A percentile compares a stretch with the other conserved stretches of the same genome.
These are phyloP conservation scores for Fusarium sp. DNA, from an alignment of 2,329 filamentous ascomycete species.

Conservation along the genomic window DNA sequence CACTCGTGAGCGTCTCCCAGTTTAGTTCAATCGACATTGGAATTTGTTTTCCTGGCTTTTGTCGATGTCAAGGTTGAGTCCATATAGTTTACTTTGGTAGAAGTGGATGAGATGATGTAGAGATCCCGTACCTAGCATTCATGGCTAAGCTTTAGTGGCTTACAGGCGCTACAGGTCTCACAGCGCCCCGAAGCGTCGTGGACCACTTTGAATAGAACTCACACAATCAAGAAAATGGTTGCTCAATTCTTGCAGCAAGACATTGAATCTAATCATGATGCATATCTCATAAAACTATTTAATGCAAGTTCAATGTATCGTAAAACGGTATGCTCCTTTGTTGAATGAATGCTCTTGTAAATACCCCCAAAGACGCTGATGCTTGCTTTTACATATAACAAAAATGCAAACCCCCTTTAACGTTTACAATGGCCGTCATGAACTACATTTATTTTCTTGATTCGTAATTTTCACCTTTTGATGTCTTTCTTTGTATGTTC, in stretches of 20 bases:
- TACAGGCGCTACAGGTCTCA: not conserved
- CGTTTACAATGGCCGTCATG: slow-evolving; percentile 9
- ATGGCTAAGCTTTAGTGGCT: slow-evolving; percentile 22
- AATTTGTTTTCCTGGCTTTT: not conserved
- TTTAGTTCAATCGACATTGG: slow-evolving; percentile 97
- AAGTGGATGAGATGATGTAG: slow-evolving; percentile 27
- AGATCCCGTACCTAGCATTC: not conserved
- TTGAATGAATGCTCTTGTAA: slow-evolving; percentile 24
- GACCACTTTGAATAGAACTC: not conserved
- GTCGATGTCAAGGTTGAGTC: not conserved
- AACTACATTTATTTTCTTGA: slow-evolving; percentile 6
- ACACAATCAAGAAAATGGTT: not conserved
- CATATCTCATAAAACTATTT: slow-evolving; percentile 3
- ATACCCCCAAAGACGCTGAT: slow-evolving; percentile 25
- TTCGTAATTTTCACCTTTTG: not conserved
- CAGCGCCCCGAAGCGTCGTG: not conserved
- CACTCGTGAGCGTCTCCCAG: slow-evolving; percentile 92
- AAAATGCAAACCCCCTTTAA: slow-evolving; percentile 21
- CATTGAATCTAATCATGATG: slow-evolving; percentile 7
- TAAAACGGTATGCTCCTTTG: slow-evolving; percentile 2
- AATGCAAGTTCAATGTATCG: not conserved
- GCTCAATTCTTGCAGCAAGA: not conserved
- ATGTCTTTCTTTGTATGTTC: not conserved
- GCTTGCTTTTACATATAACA: slow-evolving; percentile 16
- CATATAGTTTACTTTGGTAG: not conserved